Conservation (phyloP, 768 basidiomycete genomes). For the Mycena kentingensis region DNA sequence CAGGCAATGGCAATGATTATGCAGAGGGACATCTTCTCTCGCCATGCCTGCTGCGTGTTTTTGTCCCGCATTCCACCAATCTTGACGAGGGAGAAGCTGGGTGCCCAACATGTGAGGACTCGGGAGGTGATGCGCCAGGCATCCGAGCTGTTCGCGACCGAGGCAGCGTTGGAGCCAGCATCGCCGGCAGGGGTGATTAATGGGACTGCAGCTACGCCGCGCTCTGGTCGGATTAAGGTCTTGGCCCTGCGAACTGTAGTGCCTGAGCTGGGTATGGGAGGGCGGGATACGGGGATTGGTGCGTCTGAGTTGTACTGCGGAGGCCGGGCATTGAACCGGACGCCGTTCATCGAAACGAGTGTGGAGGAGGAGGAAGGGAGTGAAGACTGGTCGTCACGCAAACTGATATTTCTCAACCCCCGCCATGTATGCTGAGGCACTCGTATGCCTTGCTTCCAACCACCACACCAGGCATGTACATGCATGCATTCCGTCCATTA, state of each 20-base stretch:
- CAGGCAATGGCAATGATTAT: slow-evolving; percentile 83
- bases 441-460: slow-evolving; percentile 66
- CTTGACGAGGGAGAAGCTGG: slow-evolving; percentile 69
- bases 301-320: slow-evolving; percentile 60
- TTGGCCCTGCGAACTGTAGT: slow-evolving; percentile 83
- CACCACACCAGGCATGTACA: slow-evolving; percentile 62
- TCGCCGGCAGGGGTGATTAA: slow-evolving; percentile 68
- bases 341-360: background rate
- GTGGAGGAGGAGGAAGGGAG: background rate
- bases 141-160: slow-evolving; percentile 46
- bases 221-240: slow-evolving; percentile 95
- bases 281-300: slow-evolving; percentile 66
- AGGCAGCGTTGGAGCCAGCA: slow-evolving; percentile 38
- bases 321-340: slow-evolving; percentile 4
- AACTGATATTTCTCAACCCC: background rate
- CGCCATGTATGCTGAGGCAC: slow-evolving; percentile 11
- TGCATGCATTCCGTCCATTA: no score
- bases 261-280: slow-evolving; percentile 48
- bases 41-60: slow-evolving; percentile 86
- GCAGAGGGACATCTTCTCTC: slow-evolving; percentile 94
- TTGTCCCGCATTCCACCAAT: slow-evolving; percentile 82
- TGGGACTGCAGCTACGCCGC: slow-evolving; percentile 90
- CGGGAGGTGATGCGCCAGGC: slow-evolving; percentile 84
- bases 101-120: slow-evolving; percentile 89
- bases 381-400: background rate